Evolutionary conservation across 306 rosid species (phyloP), one percentile per base, ranked within the genome.

Genomic region (Mucuna pruriens): DNA sequence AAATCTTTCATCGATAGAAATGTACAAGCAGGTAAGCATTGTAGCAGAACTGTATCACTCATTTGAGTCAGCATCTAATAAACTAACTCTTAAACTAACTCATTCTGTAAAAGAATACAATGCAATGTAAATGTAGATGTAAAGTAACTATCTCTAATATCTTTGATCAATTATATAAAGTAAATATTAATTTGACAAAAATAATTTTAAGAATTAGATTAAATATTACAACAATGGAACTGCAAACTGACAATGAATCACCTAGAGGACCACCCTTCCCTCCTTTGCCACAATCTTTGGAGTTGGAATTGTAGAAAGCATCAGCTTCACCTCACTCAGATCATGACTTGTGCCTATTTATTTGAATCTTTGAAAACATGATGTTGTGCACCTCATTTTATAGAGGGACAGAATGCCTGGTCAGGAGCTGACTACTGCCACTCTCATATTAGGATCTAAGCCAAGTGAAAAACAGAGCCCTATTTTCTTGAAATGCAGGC

Each of bases 121-220:
- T n/a, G n/a, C n/a, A n/a, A n/a, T n/a, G n/a, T n/a, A n/a, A n/a
- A n/a, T n/a, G n/a, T n/a, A n/a, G n/a, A n/a, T n/a, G n/a, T n/a
- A n/a, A n/a, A n/a, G n/a, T n/a, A n/a, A n/a, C n/a, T n/a, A n/a
- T n/a, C n/a, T n/a, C n/a, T n/a, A n/a, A n/a, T n/a, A n/a, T n/a
- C n/a, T 65, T 55, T 70, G 49, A 79, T 64, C 9, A 15, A 44
- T 63, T 44, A 22, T 42, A 65, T 46, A 45, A 65, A 77, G 13
- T 22, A 39, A 33, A 36, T 44, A 23, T 61, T 29, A 25, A 15
- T 77, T 77, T 17, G 31, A 23, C 19, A 23, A 36, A 48, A 23
- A 0, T 9, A 34, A 45, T 46, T 29, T 49, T 49, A 6, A 29
- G 60, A 39, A 19, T 74, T 20, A n/a, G 12, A 72, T 36, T 31